A percentile compares a stretch with the other conserved stretches of the same genome.
phyloP scores from a whole-genome alignment of 352 stramenopile genomes.

The Globisporangium heterothallicum region DNA sequence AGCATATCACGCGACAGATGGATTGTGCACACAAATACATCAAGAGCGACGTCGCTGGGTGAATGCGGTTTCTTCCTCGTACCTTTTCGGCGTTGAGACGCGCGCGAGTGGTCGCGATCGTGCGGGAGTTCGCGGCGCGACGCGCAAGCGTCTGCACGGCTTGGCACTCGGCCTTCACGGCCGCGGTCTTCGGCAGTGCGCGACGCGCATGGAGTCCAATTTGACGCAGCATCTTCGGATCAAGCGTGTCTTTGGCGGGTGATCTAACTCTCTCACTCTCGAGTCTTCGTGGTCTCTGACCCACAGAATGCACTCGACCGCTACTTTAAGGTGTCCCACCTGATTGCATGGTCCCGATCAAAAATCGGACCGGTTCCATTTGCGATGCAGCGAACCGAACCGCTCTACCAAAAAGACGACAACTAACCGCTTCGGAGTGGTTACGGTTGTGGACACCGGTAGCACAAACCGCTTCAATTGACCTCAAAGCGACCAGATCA shows the following conservation, averaged over 20 bases:
- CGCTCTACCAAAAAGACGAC: too few relatives aligned
- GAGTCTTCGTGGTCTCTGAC: not conserved
- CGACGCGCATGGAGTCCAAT: slow-evolving; percentile 17
- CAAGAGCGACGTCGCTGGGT: not conserved
- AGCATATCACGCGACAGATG: too few relatives aligned
- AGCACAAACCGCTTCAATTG: too few relatives aligned
- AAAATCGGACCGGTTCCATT: too few relatives aligned
- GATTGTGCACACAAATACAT: not conserved
- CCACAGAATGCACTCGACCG: not conserved
- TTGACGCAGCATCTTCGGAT: slow-evolving; percentile 40
- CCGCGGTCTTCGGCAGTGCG: slow-evolving; percentile 18
- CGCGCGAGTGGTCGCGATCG: slow-evolving; percentile 40
- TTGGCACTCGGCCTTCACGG: slow-evolving; percentile 17
- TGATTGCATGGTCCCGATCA: too few relatives aligned
- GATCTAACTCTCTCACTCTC: not conserved
- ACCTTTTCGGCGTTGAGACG: slow-evolving; percentile 61
- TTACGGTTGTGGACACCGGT: too few relatives aligned
- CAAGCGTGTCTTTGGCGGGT: too few relatives aligned
- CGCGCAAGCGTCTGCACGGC: slow-evolving; percentile 19
- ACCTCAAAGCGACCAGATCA: too few relatives aligned
- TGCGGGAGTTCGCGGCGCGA: slow-evolving; percentile 17
- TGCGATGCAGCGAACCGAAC: too few relatives aligned
- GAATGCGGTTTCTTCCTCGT: not conserved
- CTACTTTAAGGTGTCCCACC: too few relatives aligned
- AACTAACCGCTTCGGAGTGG: too few relatives aligned